Conservation (phyloP, 495 filamentous ascomycete species). For the Pyronema domesticum region DNA sequence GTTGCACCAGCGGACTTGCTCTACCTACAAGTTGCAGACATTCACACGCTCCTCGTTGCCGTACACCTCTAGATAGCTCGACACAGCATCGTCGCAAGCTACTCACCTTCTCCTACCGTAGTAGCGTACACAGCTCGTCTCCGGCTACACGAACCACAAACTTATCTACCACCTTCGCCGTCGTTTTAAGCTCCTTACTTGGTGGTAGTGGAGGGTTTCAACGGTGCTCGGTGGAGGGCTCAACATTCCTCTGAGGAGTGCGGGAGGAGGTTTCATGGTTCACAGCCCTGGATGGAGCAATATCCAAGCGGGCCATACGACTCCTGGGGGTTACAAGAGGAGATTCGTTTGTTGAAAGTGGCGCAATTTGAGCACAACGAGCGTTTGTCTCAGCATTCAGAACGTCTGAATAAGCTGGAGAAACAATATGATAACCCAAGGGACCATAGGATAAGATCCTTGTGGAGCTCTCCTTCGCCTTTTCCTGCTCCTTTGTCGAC, state of each 20-base stretch:
- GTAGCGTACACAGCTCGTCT: too few relatives aligned
- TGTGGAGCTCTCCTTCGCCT: constrained; percentile 51
- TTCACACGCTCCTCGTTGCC: too few relatives aligned
- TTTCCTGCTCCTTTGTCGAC: constrained; percentile 36
- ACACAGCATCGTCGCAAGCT: too few relatives aligned
- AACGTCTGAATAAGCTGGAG: constrained; percentile 43
- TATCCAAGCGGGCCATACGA: constrained; percentile 30
- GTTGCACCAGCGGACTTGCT: too few relatives aligned
- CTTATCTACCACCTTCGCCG: too few relatives aligned
- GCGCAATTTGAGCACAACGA: constrained; percentile 48
- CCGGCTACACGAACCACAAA: too few relatives aligned
- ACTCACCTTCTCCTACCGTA: too few relatives aligned
- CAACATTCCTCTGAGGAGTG: not conserved
- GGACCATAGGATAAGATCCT: constrained; percentile 35
- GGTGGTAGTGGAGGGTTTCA: too few relatives aligned
- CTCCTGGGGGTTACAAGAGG: constrained; percentile 49
- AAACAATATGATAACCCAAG: constrained; percentile 45
- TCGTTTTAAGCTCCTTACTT: too few relatives aligned
- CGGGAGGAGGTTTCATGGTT: not conserved
- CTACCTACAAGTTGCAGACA: too few relatives aligned
- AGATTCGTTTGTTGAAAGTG: constrained; percentile 47
- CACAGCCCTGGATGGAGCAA: constrained; percentile 1
- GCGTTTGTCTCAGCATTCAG: constrained; percentile 25
- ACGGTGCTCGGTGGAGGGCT: too few relatives aligned
- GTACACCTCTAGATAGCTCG: too few relatives aligned